Percentiles rank a stretch among this genome's conserved stretches.
Conservation (phyloP, 164 flowering plant species). For the Cinnamomum chago region DNA sequence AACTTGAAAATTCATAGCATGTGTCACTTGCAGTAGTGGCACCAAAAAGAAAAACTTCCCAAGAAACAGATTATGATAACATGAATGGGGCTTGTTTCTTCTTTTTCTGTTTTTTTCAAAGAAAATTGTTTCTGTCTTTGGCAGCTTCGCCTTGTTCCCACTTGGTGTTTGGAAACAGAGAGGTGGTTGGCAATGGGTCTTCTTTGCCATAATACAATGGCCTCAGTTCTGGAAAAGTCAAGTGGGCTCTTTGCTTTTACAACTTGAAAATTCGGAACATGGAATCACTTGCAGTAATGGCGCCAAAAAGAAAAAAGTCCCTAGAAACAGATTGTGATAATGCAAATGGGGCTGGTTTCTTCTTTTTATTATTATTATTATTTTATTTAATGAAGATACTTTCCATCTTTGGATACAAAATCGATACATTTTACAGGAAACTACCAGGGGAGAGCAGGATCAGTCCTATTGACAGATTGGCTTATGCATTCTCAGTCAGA, state of each 20-base stretch:
- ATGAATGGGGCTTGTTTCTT: too few species aligned
- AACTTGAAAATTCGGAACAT: slow-evolving; percentile 38
- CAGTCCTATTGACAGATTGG: slow-evolving; percentile 52
- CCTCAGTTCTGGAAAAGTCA: slow-evolving; percentile 22
- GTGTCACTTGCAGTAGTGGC: too few species aligned
- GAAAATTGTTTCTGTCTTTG: too few species aligned
- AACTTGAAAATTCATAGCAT: too few species aligned
- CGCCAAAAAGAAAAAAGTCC: slow-evolving; percentile 68
- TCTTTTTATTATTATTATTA: too few species aligned
- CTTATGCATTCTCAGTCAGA: slow-evolving; percentile 58
- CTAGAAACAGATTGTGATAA: slow-evolving; percentile 61
- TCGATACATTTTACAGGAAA: slow-evolving; percentile 52
- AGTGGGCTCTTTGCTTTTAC: slow-evolving; percentile 18
- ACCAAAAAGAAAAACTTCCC: too few species aligned
- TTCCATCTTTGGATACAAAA: slow-evolving; percentile 54
- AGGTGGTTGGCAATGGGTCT: slow-evolving; percentile 25
- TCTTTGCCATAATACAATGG: slow-evolving; percentile 36
- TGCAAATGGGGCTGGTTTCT: slow-evolving; percentile 75
- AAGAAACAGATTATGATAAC: too few species aligned
- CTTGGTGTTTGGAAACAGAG: slow-evolving; percentile 22
- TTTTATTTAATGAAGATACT: too few species aligned
- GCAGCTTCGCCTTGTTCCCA: slow-evolving; percentile 28
- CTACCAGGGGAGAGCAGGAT: slow-evolving; percentile 75
- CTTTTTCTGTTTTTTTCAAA: too few species aligned
- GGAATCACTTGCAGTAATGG: slow-evolving; percentile 41